Evolutionary conservation across 371 early-diverging fungal genomes (phyloP), one percentile per base, ranked within the genome.

Genomic region (Mortierella sp.): DNA sequence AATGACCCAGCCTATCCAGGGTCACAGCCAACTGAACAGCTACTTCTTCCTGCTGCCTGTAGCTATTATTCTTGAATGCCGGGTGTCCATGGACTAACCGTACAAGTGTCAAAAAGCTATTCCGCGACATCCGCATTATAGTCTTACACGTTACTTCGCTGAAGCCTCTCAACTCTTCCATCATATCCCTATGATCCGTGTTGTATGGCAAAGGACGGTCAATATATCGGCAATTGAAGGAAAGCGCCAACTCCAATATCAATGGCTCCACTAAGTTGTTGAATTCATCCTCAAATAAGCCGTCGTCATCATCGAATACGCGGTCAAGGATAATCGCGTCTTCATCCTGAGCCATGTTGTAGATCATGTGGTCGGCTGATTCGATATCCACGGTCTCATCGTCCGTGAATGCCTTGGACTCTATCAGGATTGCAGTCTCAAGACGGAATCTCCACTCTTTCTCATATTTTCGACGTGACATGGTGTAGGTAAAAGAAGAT

Each of bases 1-100:
- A 15, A 22, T 55, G 57, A 1, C 65, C 65, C 1, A 65, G 65
- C 22, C 56, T 34, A 28, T 65, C 65, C 4, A 65, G 56, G 1
- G 45, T 37, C 2, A 55, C 13, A 17, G 55, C 57, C 19, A 65
- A 26, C 28, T 65, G 65, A 13, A 23, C 55, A 3, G 43, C 65
- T 1, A 26, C 56, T 19, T 65, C 56, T 32, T 55, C 56, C 22
- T 65, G 65, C 28, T 65, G 15, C 13, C 17, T 37, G 17, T 65
- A 55, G 54, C 54, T 35, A 4, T 2, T 1, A 32, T 62, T 62
- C 13, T 62, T 26, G 53, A 62, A 61, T 13, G 8, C 22, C 5
- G 15, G 26, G 47, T 61, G 45, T 1, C 47, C 51, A n/a, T 32
- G 49, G 28, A 62, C 22, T 31, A 49, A 32, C 2, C 9, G 3